Conservation (phyloP, 352 stramenopile species). For the Pythium insidiosum region DNA sequence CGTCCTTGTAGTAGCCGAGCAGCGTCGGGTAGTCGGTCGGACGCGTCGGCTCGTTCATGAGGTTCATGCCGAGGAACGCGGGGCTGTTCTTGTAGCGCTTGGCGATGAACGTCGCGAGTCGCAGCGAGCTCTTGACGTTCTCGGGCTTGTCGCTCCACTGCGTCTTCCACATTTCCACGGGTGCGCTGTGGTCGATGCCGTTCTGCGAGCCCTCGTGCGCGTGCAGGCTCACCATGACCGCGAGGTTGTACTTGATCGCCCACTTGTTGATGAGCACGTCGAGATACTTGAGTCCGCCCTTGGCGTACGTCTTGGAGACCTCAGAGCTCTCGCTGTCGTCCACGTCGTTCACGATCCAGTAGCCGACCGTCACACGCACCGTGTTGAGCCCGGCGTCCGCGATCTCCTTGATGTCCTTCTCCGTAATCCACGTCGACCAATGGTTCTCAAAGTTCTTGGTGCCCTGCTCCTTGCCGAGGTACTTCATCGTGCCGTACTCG, state of each 20-base stretch:
- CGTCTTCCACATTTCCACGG: constrained; percentile 11
- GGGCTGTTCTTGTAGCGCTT: constrained; percentile 26
- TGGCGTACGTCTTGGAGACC: too few species aligned
- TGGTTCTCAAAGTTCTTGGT: constrained; percentile 22
- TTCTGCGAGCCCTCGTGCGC: constrained; percentile 48
- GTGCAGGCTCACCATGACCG: constrained; percentile 49
- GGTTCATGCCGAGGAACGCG: constrained; percentile 36
- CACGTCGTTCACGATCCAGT: too few species aligned
- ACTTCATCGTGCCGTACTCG: constrained; percentile 16
- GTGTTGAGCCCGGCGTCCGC: too few species aligned
- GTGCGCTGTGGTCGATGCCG: constrained; percentile 24
- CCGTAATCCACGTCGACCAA: constrained; percentile 10
- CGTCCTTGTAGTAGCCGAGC: too few species aligned
- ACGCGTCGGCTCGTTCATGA: constrained; percentile 5
- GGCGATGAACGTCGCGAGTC: constrained; percentile 28
- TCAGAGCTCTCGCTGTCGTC: neutral
- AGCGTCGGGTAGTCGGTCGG: neutral
- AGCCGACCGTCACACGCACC: too few species aligned
- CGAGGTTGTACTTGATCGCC: constrained; percentile 38
- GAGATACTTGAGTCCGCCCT: constrained; percentile 33
- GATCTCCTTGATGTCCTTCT: constrained; percentile 15
- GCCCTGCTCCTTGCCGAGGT: constrained; percentile 12
- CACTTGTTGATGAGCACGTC: constrained; percentile 42
- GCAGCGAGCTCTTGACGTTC: constrained; percentile 27
- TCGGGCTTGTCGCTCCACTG: constrained; percentile 20